These are phyloP conservation scores for Cytospora schulzeri DNA, from an alignment of 2,329 filamentous ascomycete species.

Conservation along the genomic window DNA sequence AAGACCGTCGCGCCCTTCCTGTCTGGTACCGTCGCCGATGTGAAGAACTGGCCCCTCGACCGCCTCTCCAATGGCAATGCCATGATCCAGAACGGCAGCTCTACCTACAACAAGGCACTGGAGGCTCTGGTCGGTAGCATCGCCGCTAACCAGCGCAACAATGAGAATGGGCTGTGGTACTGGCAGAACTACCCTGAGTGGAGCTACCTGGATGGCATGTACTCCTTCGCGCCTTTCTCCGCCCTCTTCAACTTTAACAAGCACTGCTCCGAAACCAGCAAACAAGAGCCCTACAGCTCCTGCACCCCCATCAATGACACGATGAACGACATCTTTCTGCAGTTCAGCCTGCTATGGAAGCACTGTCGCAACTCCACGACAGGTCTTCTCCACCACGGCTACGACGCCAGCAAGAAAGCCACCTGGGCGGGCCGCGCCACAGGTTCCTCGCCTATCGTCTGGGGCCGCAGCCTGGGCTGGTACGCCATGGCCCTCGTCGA, in stretches of 20 bases:
- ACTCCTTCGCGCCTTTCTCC: slow-evolving; percentile 42
- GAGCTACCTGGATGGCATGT: slow-evolving; percentile 55
- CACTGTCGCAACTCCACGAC: slow-evolving; percentile 43
- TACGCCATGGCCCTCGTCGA: slow-evolving; percentile 37
- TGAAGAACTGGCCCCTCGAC: slow-evolving; percentile 10
- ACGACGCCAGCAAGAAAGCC: slow-evolving; percentile 49
- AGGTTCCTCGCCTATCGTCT: slow-evolving; percentile 53
- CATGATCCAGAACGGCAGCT: not conserved
- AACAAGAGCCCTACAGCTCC: not conserved
- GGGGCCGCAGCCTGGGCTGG: slow-evolving; percentile 49
- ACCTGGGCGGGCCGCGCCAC: slow-evolving; percentile 51
- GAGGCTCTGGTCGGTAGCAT: slow-evolving; percentile 3
- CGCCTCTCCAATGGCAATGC: slow-evolving; percentile 7
- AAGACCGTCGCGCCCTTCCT: not conserved
- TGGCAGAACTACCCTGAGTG: slow-evolving; percentile 45
- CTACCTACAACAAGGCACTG: not conserved
- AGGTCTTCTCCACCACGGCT: slow-evolving; percentile 53
- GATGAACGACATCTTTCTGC: slow-evolving; percentile 46
- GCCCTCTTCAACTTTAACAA: slow-evolving; percentile 38
- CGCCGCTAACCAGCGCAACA: slow-evolving; percentile 29
- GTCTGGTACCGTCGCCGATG: not conserved
- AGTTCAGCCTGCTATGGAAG: slow-evolving; percentile 46
- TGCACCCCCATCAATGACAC: not conserved
- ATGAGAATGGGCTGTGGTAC: slow-evolving; percentile 38
- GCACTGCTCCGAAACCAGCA: slow-evolving; percentile 30